These are phyloP conservation scores for Paxillus ammoniavirescens DNA, from an alignment of 768 basidiomycete species.

Conservation along the genomic window DNA sequence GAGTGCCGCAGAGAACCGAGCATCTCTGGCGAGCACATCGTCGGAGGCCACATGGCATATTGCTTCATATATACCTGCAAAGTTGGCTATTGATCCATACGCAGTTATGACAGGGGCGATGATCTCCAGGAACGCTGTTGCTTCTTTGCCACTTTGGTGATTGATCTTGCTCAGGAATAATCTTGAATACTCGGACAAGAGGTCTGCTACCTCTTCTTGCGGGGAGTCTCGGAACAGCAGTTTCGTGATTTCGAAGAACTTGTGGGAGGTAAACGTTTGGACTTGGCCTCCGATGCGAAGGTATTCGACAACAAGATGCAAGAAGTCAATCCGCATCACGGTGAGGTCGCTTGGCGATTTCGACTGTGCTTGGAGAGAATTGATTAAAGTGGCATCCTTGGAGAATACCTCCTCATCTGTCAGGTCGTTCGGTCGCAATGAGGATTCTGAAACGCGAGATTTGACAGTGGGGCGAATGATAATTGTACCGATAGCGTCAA, in stretches of 20 bases:
- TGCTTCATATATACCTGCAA: constrained; percentile 55
- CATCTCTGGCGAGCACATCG: constrained; percentile 50
- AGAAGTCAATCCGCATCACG: constrained; percentile 64
- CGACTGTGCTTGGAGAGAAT: constrained; percentile 39
- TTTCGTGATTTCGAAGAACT: constrained; percentile 55
- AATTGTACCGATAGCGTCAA: constrained; percentile 62
- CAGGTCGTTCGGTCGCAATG: constrained; percentile 19
- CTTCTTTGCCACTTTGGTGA: constrained; percentile 45
- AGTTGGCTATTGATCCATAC: constrained; percentile 50
- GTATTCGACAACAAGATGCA: constrained; percentile 51
- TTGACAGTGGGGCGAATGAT: constrained; percentile 45
- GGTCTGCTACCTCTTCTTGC: constrained; percentile 43
- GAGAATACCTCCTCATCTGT: constrained; percentile 20
- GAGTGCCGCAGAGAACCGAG: constrained; percentile 46
- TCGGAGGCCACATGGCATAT: constrained; percentile 45
- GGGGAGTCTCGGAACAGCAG: constrained; percentile 53
- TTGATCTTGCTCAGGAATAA: constrained; percentile 45
- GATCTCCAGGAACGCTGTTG: constrained; percentile 51
- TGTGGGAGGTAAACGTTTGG: constrained; percentile 38
- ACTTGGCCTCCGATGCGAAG: constrained; percentile 48
- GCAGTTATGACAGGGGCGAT: constrained; percentile 54
- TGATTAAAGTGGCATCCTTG: constrained; percentile 33
- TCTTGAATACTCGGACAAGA: constrained; percentile 53
- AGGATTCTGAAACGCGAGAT: constrained; percentile 40
- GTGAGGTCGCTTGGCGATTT: constrained; percentile 52